Evolutionary conservation across 2,329 filamentous ascomycete genomes (phyloP), one percentile per base, ranked within the genome.

Genomic region (Tolypocladium paradoxum): DNA sequence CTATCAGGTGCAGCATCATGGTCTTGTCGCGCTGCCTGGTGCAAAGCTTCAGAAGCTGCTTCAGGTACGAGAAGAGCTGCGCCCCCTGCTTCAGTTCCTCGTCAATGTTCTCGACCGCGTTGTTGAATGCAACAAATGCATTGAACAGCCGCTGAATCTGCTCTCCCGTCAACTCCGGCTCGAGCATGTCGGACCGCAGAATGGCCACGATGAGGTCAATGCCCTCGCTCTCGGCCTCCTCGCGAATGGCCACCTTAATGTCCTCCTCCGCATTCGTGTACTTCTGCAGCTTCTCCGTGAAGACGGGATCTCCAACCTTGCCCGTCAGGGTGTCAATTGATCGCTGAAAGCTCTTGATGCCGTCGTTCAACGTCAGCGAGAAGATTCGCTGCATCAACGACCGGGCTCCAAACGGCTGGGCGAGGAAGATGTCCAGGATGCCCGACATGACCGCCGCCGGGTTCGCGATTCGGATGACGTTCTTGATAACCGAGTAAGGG

Each of bases 391-490:
- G 93, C 70, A 99, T 82, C 12, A 99, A 75, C 12, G 91, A 96
- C 51, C 90, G 83, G 1, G 91, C 80, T 22, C 92, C 92, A 56
- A 97, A 95, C 0, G 93, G 93, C 62, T 97, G 93, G 8, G 93
- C 92, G 55, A 97, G 78, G 74, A 99, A 99, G 47, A 99, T 80
- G 67, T 99, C 93, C 24, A 99, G 78, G 46, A 97, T 85, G 22
- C 87, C 87, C n/a, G 87, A 88, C 92, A 99, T 97, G 58, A 99
- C 93, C 6, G 90, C 90, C 1, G 92, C 92, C 2, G 93, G 93
- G 62, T 99, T 99, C 24, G 93, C 90, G 60, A 97, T 90, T 53
- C 92, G 84, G 63, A 99, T 97, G 48, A 96, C 90, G 65, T 97
- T 96, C 74, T 99, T 99, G 66, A 99, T 77, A 49, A 96, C 76